phyloP scores from a whole-genome alignment of 306 rosid genomes.

The Dalbergia cochinchinensis region DNA sequence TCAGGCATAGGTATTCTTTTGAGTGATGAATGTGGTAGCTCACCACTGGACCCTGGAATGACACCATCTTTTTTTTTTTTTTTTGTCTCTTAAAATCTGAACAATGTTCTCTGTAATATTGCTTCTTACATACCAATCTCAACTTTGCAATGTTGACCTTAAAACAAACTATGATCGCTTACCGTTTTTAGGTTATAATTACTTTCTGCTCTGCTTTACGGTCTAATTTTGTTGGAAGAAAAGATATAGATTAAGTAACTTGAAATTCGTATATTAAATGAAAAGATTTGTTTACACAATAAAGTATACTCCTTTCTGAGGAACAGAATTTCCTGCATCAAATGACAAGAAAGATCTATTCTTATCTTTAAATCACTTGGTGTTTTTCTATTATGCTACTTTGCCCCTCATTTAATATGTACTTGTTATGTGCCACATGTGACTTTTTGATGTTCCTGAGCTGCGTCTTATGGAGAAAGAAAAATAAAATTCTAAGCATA shows the following conservation, averaged over 20 bases:
- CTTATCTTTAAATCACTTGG: constrained; percentile 7
- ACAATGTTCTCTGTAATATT: background rate
- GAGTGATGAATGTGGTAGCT: constrained; percentile 17
- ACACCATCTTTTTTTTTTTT: background rate
- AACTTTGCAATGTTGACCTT: too few relatives aligned
- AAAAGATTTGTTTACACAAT: background rate
- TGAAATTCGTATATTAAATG: background rate
- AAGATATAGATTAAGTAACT: background rate
- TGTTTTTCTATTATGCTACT: background rate
- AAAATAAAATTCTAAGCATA: background rate
- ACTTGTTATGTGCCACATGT: constrained; percentile 18
- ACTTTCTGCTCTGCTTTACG: background rate
- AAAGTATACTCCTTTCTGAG: background rate
- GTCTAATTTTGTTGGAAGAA: constrained; percentile 1
- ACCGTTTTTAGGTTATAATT: background rate
- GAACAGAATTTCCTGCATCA: constrained; percentile 31
- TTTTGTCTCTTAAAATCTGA: background rate
- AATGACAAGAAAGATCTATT: background rate
- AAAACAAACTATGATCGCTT: background rate
- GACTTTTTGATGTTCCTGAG: constrained; percentile 10
- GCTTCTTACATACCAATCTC: background rate
- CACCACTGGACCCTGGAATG: constrained; percentile 21
- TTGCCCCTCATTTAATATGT: background rate
- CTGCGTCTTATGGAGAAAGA: background rate
- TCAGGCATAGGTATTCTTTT: background rate